Base-by-base conservation (phyloP, 371 early-diverging fungal species). In the Syncephalastrum monosporum region DNA sequence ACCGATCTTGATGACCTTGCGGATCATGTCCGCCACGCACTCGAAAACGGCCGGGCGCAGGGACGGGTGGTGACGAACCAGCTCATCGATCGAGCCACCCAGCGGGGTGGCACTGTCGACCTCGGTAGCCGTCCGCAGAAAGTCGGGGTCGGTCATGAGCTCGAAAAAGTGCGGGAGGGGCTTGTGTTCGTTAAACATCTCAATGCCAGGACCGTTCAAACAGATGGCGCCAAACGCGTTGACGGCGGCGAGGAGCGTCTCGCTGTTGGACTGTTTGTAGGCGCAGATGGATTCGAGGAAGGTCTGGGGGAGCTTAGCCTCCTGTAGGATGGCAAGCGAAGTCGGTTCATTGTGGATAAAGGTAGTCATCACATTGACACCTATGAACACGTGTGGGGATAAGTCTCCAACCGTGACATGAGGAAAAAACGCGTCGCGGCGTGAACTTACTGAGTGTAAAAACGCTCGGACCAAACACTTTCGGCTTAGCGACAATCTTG, bases 331-430 rank as follows among this genome's bases (percentile, higher is more conserved):
- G 1, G 91, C 64, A 16, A 98, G 72, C 4, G 88, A 90, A 0
- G 97, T 96, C 0, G 99, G 97, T 60, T 98, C 99, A 63, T 95
- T 97, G 69, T 98, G 97, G 43, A 98, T 92, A 59, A 98, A 91
- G 6, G 94, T 95, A 0, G 97, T 86, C 83, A 91, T 91, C 24
- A 96, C 88, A 64, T 95, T 94, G 63, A 93, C 86, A 0, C 94
- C 93, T 80, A 65, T 24, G 17, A 8, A 19, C 6, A 50, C 19
- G 49, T 7, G 41, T 25, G 41, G 38, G 21, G 21, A 2, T 10
- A 42, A 71, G 61, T 21, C n/a, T 21, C n/a, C 12, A 53, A 41
- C 16, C 27, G 15, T 5, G 21, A 27, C 3, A 38, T 17, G 17
- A 4, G 16, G 17, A 6, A 17, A 21, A 46, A 27, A 25, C 29